A percentile compares a stretch with the other conserved stretches of the same genome.
Evolutionary conservation across 257 asterid genomes (phyloP).

Genomic region (Fraxinus cuspidata): DNA sequence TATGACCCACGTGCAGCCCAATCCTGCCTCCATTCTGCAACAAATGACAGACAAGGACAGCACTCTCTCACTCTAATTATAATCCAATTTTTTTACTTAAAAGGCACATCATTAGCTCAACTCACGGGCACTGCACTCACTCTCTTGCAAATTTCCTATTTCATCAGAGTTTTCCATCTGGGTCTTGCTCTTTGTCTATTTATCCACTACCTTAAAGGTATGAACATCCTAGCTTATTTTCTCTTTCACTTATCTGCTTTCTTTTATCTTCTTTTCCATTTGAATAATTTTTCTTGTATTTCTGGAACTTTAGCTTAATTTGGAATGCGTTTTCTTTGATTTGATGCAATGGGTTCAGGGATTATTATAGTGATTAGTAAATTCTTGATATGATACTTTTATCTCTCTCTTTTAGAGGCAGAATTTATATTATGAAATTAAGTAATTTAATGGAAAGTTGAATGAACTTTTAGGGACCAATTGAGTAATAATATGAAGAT

Average conservation of each 20-base stretch:
- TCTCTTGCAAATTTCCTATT: constrained; percentile 38
- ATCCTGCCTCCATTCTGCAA: constrained; percentile 27
- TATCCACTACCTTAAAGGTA: constrained; percentile 46
- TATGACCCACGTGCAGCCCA: constrained; percentile 48
- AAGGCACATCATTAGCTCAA: constrained; percentile 19
- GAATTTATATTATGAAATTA: constrained; percentile 12
- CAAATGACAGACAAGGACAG: constrained; percentile 45
- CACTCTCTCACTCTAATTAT: constrained; percentile 33
- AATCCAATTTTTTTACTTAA: constrained; percentile 27
- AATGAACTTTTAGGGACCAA: constrained; percentile 14
- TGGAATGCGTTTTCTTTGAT: constrained; percentile 25
- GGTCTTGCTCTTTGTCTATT: constrained; percentile 33
- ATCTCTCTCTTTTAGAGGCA: neutral
- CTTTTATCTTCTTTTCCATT: constrained; percentile 2
- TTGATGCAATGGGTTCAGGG: constrained; percentile 19
- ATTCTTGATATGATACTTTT: constrained; percentile 24
- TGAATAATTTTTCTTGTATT: neutral
- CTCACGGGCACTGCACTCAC: constrained; percentile 24
- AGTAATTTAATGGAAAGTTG: constrained; percentile 5
- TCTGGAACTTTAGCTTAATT: constrained; percentile 8
- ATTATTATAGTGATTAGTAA: neutral
- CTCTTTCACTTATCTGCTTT: constrained; percentile 6
- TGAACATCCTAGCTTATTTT: constrained; percentile 23
- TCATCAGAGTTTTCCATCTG: constrained; percentile 38
- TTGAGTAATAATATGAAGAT: neutral